Conservation (phyloP, 192 early-diverging fungal species). For the Backusella mclennaniae region DNA sequence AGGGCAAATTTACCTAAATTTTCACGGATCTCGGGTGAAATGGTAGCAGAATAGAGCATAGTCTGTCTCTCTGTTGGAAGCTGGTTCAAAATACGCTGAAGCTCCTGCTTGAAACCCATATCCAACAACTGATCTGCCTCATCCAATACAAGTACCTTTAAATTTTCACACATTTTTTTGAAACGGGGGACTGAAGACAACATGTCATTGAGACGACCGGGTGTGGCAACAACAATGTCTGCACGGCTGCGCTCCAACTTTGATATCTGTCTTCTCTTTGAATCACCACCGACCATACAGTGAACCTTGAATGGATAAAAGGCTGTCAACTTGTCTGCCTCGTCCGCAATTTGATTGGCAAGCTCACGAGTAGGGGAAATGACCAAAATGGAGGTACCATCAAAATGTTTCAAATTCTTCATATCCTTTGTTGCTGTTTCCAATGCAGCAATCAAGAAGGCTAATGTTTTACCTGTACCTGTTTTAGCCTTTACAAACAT, state of each 20-base stretch:
- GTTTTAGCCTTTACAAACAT: conserved; percentile 96
- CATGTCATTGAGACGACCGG: conserved; percentile 87
- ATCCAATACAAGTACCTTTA: conserved; percentile 83
- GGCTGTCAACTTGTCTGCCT: conserved; percentile 64
- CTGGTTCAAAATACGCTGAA: conserved; percentile 63
- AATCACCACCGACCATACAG: conserved; percentile 79
- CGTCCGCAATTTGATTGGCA: conserved; percentile 79
- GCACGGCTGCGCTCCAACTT: conserved; percentile 47
- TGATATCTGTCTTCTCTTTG: conserved; percentile 51
- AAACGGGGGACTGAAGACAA: conserved; percentile 63
- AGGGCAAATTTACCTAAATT: conserved; percentile 67
- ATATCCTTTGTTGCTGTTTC: conserved; percentile 59
- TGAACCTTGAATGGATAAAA: conserved; percentile 64
- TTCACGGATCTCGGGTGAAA: conserved; percentile 65
- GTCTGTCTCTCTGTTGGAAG: conserved; percentile 79
- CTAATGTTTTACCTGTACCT: conserved; percentile 95
- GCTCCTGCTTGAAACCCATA: conserved; percentile 89
- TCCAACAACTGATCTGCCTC: conserved; percentile 96
- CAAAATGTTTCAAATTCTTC: conserved; percentile 39
- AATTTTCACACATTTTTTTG: conserved; percentile 38
- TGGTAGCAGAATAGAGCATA: conserved; percentile 92
- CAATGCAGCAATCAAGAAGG: conserved; percentile 89
- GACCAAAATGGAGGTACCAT: conserved; percentile 66
- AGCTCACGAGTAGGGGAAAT: conserved; percentile 92
- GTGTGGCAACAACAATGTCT: conserved; percentile 94